phyloP scores from a whole-genome alignment of 2,329 filamentous ascomycete genomes.

The Colletotrichum tropicale region DNA sequence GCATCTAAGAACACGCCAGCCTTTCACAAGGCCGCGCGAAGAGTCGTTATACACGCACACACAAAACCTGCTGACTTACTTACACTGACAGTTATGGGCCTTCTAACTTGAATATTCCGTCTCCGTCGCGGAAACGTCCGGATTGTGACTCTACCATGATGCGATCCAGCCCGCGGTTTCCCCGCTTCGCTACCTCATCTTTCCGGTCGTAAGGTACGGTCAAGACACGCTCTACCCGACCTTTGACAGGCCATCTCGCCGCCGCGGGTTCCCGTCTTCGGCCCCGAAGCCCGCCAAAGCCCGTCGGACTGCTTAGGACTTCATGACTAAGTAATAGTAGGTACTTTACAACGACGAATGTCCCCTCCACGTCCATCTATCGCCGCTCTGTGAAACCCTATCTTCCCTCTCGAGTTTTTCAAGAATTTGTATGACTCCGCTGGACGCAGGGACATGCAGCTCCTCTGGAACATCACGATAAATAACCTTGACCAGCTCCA shows the following conservation, averaged over 20 bases:
- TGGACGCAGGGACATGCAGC: conserved; percentile 77
- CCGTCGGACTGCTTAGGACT: neutral
- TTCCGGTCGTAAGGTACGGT: neutral
- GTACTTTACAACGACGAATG: conserved; percentile 44
- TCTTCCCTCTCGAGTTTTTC: conserved; percentile 79
- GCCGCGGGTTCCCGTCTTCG: neutral
- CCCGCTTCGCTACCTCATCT: neutral
- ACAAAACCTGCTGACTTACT: neutral
- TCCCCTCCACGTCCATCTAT: conserved; percentile 47
- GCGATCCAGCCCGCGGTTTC: neutral
- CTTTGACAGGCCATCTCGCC: neutral
- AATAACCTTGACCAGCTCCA: conserved; percentile 87
- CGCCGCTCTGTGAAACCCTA: conserved; percentile 52
- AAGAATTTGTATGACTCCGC: conserved; percentile 79
- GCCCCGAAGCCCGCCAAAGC: neutral
- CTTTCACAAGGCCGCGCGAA: neutral
- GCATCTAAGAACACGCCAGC: neutral
- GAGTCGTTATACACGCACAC: neutral
- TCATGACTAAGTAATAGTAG: neutral
- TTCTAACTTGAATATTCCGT: neutral
- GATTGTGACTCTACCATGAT: neutral
- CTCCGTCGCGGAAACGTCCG: neutral
- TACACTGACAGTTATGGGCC: neutral
- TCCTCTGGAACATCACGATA: conserved; percentile 80
- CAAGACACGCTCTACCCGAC: neutral